Evolutionary conservation across 306 rosid species (phyloP).

Genomic region (Sesbania bispinosa): DNA sequence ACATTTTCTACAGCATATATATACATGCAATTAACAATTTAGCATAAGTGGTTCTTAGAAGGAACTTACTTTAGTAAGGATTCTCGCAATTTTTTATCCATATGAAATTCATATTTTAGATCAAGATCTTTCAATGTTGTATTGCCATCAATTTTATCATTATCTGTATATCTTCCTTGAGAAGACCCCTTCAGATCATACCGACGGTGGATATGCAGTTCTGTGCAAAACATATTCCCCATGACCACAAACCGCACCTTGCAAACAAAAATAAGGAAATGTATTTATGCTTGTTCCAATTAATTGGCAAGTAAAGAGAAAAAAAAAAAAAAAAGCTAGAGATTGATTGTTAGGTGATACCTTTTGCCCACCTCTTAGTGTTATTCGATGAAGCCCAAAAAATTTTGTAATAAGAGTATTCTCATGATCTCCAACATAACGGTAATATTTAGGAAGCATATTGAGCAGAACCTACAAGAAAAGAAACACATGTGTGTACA

Average conservation of each 20-base stretch:
- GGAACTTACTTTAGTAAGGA: conserved; percentile 62
- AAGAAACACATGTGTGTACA: no score
- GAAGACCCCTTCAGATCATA: conserved; percentile 90
- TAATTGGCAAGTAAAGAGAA: conserved; percentile 6
- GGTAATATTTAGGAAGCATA: conserved; percentile 79
- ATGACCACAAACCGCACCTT: conserved; percentile 94
- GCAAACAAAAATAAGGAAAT: conserved; percentile 26
- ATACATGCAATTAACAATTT: no score
- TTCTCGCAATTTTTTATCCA: conserved; percentile 85
- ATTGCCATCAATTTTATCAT: conserved; percentile 49
- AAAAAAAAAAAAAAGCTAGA: conserved; percentile 21
- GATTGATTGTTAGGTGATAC: conserved; percentile 36
- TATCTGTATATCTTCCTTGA: conserved; percentile 64
- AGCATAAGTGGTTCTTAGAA: not conserved
- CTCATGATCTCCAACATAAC: conserved; percentile 62
- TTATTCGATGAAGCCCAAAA: conserved; percentile 85
- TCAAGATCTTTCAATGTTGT: conserved; percentile 85
- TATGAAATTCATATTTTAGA: conserved; percentile 66
- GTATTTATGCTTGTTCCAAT: not conserved
- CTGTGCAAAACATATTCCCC: conserved; percentile 95
- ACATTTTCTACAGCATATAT: no score
- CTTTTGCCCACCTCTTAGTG: conserved; percentile 62
- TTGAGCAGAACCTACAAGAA: conserved; percentile 63
- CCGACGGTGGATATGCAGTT: conserved; percentile 70
- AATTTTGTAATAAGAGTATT: conserved; percentile 87